Conservation (phyloP, 352 stramenopile genomes). For the Elongisporangium anandrum region DNA sequence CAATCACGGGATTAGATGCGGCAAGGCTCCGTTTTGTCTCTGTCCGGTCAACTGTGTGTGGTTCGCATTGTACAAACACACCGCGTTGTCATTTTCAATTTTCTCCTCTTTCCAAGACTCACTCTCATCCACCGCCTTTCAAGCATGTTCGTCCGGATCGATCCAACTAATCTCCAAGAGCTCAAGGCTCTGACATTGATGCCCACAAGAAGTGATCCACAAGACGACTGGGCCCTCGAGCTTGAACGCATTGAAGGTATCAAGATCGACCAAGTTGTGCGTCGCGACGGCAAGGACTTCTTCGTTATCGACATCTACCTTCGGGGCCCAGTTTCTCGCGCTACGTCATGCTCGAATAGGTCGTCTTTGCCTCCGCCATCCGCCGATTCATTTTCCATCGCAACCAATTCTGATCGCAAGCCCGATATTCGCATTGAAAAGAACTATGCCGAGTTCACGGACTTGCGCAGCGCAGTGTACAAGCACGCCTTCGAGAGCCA, state of each 20-base stretch:
- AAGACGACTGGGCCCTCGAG: background rate
- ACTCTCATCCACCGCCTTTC: background rate
- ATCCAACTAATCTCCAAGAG: background rate
- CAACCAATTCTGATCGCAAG: background rate
- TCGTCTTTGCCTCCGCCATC: background rate
- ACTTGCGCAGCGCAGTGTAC: background rate
- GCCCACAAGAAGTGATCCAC: background rate
- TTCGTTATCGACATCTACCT: background rate
- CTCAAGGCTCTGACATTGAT: background rate
- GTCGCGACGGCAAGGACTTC: background rate
- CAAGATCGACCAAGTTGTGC: background rate
- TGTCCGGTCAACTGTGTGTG: background rate
- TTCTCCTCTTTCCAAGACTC: background rate
- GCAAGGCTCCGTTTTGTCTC: background rate
- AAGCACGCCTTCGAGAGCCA: background rate
- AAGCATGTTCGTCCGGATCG: background rate
- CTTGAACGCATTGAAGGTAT: background rate
- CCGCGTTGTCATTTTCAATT: background rate
- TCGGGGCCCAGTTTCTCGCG: background rate
- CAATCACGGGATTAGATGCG: background rate
- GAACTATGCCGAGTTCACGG: background rate
- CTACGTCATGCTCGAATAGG: background rate
- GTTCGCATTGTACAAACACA: no score
- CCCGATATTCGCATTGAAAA: background rate
- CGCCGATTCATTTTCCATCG: background rate